A percentile compares a stretch with the other conserved stretches of the same genome.
Evolutionary conservation across 2,329 filamentous ascomycete species (phyloP).

Genomic region (Peltaster fructicola): DNA sequence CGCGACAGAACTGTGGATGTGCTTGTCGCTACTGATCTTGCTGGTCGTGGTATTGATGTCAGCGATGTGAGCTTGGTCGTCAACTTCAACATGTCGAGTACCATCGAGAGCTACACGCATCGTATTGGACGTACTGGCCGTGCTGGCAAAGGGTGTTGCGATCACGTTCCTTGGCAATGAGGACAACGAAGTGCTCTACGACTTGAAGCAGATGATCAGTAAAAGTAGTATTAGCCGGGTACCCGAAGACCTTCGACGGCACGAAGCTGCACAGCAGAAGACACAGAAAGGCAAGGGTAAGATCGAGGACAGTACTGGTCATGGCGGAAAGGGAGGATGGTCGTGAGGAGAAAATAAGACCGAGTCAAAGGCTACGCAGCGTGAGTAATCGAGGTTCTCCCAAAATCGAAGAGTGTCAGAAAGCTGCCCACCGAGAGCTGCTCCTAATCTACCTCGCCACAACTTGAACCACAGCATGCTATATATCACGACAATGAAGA

Average conservation of each 20-base stretch:
- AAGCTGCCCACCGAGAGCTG: no score
- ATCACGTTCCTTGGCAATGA: constrained; percentile 91
- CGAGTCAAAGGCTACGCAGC: background rate
- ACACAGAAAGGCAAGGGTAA: constrained; percentile 11
- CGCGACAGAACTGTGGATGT: constrained; percentile 68
- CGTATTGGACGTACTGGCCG: constrained; percentile 91
- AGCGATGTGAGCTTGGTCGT: constrained; percentile 83
- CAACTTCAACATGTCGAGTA: constrained; percentile 97
- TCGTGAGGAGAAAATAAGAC: background rate
- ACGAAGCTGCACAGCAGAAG: constrained; percentile 82
- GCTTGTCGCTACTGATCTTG: constrained; percentile 86
- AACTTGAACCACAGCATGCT: no score
- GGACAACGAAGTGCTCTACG: constrained; percentile 74
- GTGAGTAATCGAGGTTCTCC: background rate
- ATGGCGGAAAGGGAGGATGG: constrained; percentile 21
- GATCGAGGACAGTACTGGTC: constrained; percentile 19
- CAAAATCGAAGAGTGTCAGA: no score
- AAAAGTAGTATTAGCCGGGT: constrained; percentile 81
- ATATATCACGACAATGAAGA: no score
- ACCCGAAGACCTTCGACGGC: constrained; percentile 75
- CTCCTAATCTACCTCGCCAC: no score
- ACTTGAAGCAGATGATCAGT: constrained; percentile 84
- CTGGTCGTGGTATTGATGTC: constrained; percentile 94
- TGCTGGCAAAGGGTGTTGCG: constrained; percentile 88
- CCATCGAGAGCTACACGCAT: constrained; percentile 91